These are phyloP conservation scores for Microcyclospora pomicola DNA, from an alignment of 2,329 filamentous ascomycete genomes.

Conservation along the genomic window DNA sequence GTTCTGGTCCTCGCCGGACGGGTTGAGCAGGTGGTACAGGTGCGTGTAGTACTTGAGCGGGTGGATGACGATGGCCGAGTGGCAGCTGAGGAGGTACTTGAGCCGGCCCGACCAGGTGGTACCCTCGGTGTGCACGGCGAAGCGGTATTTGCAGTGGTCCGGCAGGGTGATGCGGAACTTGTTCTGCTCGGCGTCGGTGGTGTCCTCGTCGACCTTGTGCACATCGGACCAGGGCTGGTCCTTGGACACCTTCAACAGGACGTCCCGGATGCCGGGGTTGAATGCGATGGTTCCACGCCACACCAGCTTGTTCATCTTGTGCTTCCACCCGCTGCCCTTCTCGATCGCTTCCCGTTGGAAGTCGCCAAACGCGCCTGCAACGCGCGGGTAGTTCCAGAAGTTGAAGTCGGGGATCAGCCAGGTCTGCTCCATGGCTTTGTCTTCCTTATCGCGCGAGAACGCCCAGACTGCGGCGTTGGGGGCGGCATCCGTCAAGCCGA, in stretches of 20 bases:
- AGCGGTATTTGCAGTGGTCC: conserved; percentile 21
- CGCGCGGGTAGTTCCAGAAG: conserved; percentile 36
- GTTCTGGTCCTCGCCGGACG: conserved; percentile 18
- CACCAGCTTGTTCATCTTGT: conserved; percentile 33
- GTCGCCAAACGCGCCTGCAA: conserved; percentile 14
- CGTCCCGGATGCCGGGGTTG: conserved; percentile 15
- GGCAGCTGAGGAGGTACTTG: conserved; percentile 22
- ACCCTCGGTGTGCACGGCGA: conserved; percentile 22
- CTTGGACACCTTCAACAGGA: conserved; percentile 19
- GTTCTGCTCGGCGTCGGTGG: conserved; percentile 11
- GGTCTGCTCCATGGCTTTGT: conserved; percentile 21
- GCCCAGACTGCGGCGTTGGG: conserved; percentile 29
- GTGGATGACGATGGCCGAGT: conserved; percentile 19
- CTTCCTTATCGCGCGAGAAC: conserved; percentile 17
- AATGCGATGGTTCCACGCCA: conserved; percentile 34
- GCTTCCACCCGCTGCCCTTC: conserved; percentile 18
- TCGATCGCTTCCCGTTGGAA: conserved; percentile 13
- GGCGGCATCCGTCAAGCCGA: conserved; percentile 13
- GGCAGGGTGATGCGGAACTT: conserved; percentile 17
- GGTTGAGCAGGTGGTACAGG: conserved; percentile 17
- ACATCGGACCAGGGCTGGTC: conserved; percentile 35
- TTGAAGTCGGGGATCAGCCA: conserved; percentile 44
- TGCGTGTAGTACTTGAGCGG: conserved; percentile 20
- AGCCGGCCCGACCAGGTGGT: conserved; percentile 23
- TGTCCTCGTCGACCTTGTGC: conserved; percentile 13